These are phyloP conservation scores for Silene coronaria DNA, from an alignment of 179 eudicot species.

Conservation along the genomic window DNA sequence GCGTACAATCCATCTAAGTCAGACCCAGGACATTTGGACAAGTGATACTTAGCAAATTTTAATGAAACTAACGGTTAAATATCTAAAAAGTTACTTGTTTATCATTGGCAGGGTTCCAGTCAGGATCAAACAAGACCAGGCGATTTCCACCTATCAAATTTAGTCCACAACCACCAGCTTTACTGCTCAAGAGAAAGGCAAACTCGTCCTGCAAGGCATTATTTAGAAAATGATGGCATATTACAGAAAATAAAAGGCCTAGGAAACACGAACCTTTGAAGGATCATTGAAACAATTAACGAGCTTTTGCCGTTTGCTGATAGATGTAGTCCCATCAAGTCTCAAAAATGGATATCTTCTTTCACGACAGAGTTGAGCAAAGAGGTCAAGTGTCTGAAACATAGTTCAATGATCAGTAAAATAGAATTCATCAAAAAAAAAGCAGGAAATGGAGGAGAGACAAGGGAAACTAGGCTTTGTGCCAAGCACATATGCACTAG, in stretches of 20 bases:
- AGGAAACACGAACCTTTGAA: slow-evolving; percentile 57
- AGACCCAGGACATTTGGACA: background rate
- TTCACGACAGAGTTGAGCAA: slow-evolving; percentile 97
- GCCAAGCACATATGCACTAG: background rate
- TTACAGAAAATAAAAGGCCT: background rate
- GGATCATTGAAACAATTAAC: slow-evolving; percentile 87
- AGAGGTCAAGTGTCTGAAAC: slow-evolving; percentile 86
- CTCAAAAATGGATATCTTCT: slow-evolving; percentile 91
- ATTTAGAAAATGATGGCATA: slow-evolving; percentile 16
- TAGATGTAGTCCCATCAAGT: slow-evolving; percentile 89
- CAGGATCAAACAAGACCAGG: slow-evolving; percentile 95
- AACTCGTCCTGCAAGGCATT: slow-evolving; percentile 82
- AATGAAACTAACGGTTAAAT: background rate
- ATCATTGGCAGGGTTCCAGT: slow-evolving; percentile 99
- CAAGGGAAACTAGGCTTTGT: slow-evolving; percentile 9
- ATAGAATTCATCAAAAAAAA: background rate
- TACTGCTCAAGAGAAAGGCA: slow-evolving; percentile 97
- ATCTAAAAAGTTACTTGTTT: slow-evolving; percentile 62
- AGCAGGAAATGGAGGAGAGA: slow-evolving; percentile 2
- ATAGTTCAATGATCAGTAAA: slow-evolving; percentile 19
- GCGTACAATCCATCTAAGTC: slow-evolving; percentile 10
- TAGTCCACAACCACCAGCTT: slow-evolving; percentile 99
- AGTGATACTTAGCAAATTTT: slow-evolving; percentile 8
- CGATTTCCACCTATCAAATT: slow-evolving; percentile 98
- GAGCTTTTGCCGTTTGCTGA: slow-evolving; percentile 90